phyloP scores from a whole-genome alignment of 2,329 filamentous ascomycete species.

The Lithohypha guttulata region DNA sequence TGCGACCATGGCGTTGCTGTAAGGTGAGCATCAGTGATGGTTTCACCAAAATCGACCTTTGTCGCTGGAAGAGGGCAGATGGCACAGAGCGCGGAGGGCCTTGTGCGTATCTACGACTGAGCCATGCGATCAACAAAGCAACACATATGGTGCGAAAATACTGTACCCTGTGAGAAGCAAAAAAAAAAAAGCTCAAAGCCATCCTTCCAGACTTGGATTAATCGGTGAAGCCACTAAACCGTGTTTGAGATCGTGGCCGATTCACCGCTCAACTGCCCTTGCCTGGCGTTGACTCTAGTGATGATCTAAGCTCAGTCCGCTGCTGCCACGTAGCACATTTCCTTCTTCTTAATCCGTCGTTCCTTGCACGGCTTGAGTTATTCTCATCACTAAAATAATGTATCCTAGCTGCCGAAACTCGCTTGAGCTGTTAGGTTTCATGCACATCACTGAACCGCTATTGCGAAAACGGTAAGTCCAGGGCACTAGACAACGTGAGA shows the following conservation, averaged over 20 bases:
- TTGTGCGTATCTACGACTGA: no score
- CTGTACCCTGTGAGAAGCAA: no score
- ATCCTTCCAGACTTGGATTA: no score
- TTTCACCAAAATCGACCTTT: no score
- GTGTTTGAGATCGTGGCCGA: background rate
- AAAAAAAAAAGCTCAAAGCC: no score
- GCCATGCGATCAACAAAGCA: no score
- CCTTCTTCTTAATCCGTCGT: slow-evolving; percentile 5
- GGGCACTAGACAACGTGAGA: slow-evolving; percentile 9
- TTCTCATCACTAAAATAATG: background rate
- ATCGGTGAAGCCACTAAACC: background rate
- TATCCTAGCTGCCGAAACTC: background rate
- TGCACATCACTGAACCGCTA: slow-evolving; percentile 15
- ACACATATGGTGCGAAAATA: no score
- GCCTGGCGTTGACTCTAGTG: slow-evolving; percentile 1
- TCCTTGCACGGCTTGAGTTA: background rate
- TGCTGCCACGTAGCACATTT: slow-evolving; percentile 14
- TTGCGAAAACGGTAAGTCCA: slow-evolving; percentile 13
- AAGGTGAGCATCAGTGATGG: no score
- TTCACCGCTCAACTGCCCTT: background rate
- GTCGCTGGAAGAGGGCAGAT: no score
- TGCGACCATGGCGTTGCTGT: no score
- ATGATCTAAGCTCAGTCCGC: slow-evolving; percentile 2
- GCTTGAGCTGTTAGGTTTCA: slow-evolving; percentile 1
- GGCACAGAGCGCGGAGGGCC: no score